Evolutionary conservation across 805 yeast genomes (phyloP).

Genomic region (Saccharomyces eubayanus): DNA sequence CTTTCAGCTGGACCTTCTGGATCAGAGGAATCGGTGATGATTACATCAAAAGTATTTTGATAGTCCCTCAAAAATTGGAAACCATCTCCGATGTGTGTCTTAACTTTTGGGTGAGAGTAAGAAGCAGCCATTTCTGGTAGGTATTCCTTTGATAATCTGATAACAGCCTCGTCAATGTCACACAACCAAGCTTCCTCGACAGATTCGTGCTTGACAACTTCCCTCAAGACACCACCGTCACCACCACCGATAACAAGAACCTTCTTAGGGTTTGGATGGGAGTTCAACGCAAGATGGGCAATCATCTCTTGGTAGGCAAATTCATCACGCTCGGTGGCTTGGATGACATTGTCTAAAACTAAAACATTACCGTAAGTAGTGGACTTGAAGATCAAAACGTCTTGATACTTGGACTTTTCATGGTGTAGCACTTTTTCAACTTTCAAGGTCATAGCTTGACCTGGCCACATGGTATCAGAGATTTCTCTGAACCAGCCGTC

Average conservation of each 20-base stretch:
- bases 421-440: slow-evolving; percentile 82
- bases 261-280: slow-evolving; percentile 89
- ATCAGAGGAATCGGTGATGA: slow-evolving; percentile 94
- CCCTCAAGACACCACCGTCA: slow-evolving; percentile 97
- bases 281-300: slow-evolving; percentile 82
- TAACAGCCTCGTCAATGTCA: slow-evolving; percentile 93
- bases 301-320: slow-evolving; percentile 98
- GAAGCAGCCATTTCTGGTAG: slow-evolving; percentile 83
- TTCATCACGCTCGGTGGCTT: slow-evolving; percentile 95
- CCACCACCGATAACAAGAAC: slow-evolving; percentile 98
- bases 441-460: slow-evolving; percentile 88
- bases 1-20: slow-evolving; percentile 98
- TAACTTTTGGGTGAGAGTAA: slow-evolving; percentile 80
- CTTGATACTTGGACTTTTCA: slow-evolving; percentile 86
- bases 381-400: slow-evolving; percentile 85
- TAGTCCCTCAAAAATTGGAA: slow-evolving; percentile 84
- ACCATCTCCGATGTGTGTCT: slow-evolving; percentile 93
- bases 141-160: slow-evolving; percentile 75
- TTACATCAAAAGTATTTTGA: slow-evolving; percentile 84
- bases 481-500: slow-evolving; percentile 96
- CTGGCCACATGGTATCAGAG: slow-evolving; percentile 97
- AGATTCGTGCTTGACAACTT: slow-evolving; percentile 77
- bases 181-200: slow-evolving; percentile 87
- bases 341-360: slow-evolving; percentile 90
- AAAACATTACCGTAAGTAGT: slow-evolving; percentile 92